Base-by-base conservation (phyloP, 805 yeast species). In the Zygosaccharomyces lentus region DNA sequence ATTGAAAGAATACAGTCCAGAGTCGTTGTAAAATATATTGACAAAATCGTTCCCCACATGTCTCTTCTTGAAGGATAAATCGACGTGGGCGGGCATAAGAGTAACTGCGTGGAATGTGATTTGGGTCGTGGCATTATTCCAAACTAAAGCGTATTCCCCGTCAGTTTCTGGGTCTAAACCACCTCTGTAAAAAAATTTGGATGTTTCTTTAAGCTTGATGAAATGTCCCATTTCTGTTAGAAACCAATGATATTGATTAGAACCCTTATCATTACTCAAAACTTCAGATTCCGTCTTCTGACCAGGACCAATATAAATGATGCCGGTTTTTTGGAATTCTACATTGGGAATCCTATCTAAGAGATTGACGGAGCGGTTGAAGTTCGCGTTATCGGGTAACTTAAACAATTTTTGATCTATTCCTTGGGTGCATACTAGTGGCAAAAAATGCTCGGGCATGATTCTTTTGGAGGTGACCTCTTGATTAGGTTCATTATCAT, bases 11-110 rank as follows among this genome's bases (percentile, higher is more conserved):
- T 30, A 38, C 4, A 65, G 63, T 0, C 81, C 80, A 2, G 88
- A 79, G 55, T 88, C 96, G 57, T 88, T 87, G 69, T 81, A 89
- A 61, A 76, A 88, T 19, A 88, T 78, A 58, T 83, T 85, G 46
- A 88, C 93, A 62, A 80, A 82, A 59, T 87, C 77, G 66, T 88
- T 88, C 6, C 96, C 96, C 51, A 88, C 84, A 61, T 88, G 96
- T 45, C 89, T 69, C 64, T 88, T 88, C 65, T 87, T 88, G 61
- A 74, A 59, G 52, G 82, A 84, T 12, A 61, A 56, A 2, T 56
- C 63, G 17, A 43, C 49, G 31, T 52, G 54, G 41, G 73, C 70
- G 2, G 90, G 88, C 95, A 88, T 88, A 75, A 88, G 64, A 0
- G 96, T 86, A 2, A 89, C 81, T 8, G 86, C 77, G 61, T 88